Evolutionary conservation across 495 filamentous ascomycete genomes (phyloP).

Genomic region (Hyaloscypha variabilis): DNA sequence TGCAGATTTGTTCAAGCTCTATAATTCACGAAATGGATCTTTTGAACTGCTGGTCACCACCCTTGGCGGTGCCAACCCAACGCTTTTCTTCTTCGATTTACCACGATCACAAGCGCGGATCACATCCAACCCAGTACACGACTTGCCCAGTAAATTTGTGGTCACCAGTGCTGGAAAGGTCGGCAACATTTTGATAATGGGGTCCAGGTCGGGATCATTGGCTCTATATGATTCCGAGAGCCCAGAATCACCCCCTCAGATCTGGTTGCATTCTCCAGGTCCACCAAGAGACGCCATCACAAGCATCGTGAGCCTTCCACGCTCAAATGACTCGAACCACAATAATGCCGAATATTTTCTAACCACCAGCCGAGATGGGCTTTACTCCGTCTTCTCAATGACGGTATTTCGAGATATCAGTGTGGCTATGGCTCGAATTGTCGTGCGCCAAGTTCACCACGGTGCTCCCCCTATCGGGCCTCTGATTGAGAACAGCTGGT

Average conservation of each 20-base stretch:
- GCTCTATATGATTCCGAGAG: conserved; percentile 49
- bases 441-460: conserved; percentile 24
- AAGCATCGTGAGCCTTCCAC: conserved; percentile 50
- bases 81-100: conserved; percentile 29
- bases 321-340: conserved; percentile 22
- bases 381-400: conserved; percentile 61
- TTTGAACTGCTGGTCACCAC: conserved; percentile 28
- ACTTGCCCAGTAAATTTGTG: conserved; percentile 25
- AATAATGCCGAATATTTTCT: conserved; percentile 47
- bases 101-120: background rate
- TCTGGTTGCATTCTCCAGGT: conserved; percentile 1
- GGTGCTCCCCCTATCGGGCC: conserved; percentile 59
- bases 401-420: background rate
- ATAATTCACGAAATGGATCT: background rate
- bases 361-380: conserved; percentile 75
- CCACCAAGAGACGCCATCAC: conserved; percentile 67
- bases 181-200: conserved; percentile 55
- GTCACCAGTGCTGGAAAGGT: conserved; percentile 30
- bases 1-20: conserved; percentile 34
- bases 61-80: conserved; percentile 28
- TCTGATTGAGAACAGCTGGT: conserved; percentile 68
- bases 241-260: background rate
- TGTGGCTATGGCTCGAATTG: background rate
- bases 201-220: conserved; percentile 66
- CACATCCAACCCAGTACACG: background rate